Evolutionary conservation across 2,329 filamentous ascomycete species (phyloP).

Genomic region (Akanthomyces muscarius): DNA sequence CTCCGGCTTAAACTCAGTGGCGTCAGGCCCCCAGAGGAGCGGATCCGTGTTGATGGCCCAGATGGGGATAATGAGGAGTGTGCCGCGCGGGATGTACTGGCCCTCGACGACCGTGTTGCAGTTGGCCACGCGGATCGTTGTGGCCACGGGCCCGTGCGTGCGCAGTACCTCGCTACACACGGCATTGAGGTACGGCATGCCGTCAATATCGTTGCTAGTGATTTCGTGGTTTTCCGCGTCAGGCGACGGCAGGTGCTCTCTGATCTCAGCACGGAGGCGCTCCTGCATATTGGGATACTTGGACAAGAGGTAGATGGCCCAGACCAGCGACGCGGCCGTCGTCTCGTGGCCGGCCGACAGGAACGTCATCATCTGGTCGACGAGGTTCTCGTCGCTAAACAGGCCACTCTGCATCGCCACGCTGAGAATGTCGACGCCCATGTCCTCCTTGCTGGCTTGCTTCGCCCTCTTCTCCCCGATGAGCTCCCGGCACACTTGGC

Average conservation of each 20-base stretch:
- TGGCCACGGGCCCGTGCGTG: conserved; percentile 34
- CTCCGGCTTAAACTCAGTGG: conserved; percentile 33
- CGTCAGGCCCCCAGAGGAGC: conserved; percentile 34
- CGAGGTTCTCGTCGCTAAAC: neutral
- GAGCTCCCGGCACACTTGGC: neutral
- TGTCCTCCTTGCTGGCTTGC: neutral
- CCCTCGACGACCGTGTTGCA: conserved; percentile 31
- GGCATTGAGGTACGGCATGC: conserved; percentile 55
- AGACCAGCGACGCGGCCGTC: neutral
- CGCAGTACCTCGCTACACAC: conserved; percentile 49
- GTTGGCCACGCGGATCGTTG: conserved; percentile 28
- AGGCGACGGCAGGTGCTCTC: neutral
- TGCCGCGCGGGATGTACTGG: conserved; percentile 32
- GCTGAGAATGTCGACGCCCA: neutral
- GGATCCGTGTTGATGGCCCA: conserved; percentile 29
- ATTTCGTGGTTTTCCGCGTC: neutral
- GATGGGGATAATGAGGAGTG: conserved; percentile 29
- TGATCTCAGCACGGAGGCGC: neutral
- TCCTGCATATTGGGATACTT: neutral
- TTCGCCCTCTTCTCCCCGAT: neutral
- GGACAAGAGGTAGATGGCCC: conserved; percentile 13
- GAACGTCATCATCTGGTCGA: neutral
- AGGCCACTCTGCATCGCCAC: neutral
- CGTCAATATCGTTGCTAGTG: neutral
- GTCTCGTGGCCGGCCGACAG: neutral